Base-by-base conservation (phyloP, 257 asterid species). In the Agastache rugosa region DNA sequence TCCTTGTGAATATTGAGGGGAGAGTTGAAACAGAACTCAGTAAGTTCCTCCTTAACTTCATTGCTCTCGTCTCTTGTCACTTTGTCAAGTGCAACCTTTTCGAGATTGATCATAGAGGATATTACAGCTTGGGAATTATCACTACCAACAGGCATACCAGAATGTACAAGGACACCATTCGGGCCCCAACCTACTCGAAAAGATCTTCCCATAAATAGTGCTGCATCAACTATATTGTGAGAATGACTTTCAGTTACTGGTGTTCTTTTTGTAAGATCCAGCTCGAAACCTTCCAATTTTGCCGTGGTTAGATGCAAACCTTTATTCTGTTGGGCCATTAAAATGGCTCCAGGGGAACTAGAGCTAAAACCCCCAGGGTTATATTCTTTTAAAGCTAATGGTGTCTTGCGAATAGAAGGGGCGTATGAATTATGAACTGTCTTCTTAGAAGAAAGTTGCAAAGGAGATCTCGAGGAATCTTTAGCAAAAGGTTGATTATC, bases 101-200 rank as follows among this genome's bases (percentile, higher is more conserved):
- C 98, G n/a, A 95, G 64, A 64, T 85, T 85, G 79, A 95, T 86
- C 72, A 86, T 85, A 53, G 98, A 95, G 71, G 99, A 92, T 79
- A 92, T 82, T 39, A 82, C 83, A 79, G 74, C 50, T 15, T 50
- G 79, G 63, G 82, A 29, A 56, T 69, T 81, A 55, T 74, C 80
- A 82, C 91, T 81, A 59, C 96, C 91, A 85, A 91, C 89, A 76
- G 95, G 94, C 83, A 71, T 86, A 44, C 98, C 99, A 80, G 98
- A 89, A 84, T 94, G 98, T 77, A 92, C 89, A 79, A 95, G 96
- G 63, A 88, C 84, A 8, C 99, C 98, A 76, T 90, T 90, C 22
- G 97, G 99, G 62, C 99, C 99, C 99, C 99, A 95, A 68, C 99
- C 98, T 55, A 89, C 96, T 39, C 99, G 93, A 82, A 95, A 95